Evolutionary conservation across 805 yeast species (phyloP).

Genomic region (Pichia exigua): DNA sequence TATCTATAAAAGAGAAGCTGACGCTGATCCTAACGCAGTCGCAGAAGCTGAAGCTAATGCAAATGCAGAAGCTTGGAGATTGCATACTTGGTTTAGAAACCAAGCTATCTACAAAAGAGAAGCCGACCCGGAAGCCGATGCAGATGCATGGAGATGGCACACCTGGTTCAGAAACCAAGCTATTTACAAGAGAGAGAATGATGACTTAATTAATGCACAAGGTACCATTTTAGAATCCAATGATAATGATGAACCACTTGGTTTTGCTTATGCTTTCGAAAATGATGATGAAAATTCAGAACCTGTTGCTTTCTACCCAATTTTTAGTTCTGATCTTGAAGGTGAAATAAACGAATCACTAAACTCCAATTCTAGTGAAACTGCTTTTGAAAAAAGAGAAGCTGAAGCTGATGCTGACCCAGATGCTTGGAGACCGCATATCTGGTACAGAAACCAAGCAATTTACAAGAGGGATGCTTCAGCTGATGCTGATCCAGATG

Average conservation of each 20-base stretch:
- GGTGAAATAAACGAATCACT: background rate
- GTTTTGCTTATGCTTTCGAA: slow-evolving; percentile 1
- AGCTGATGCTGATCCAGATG: slow-evolving; percentile 1
- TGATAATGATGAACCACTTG: slow-evolving; percentile 1
- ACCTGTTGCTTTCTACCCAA: slow-evolving; percentile 6
- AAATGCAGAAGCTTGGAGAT: slow-evolving; percentile 9
- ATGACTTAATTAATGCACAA: slow-evolving; percentile 4
- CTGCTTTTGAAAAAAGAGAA: slow-evolving; percentile 1
- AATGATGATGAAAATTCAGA: slow-evolving; percentile 1
- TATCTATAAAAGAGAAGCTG: slow-evolving; percentile 19
- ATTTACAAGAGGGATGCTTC: slow-evolving; percentile 7
- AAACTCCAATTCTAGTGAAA: background rate
- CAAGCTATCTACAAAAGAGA: slow-evolving; percentile 14
- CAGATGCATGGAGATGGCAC: slow-evolving; percentile 10
- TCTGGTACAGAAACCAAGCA: slow-evolving; percentile 1
- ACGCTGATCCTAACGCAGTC: slow-evolving; percentile 8
- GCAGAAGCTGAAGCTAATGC: slow-evolving; percentile 7
- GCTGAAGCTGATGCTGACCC: slow-evolving; percentile 4
- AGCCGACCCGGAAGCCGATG: slow-evolving; percentile 24
- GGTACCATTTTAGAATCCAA: background rate
- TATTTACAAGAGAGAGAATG: slow-evolving; percentile 18
- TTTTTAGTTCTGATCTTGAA: slow-evolving; percentile 4
- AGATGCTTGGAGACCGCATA: slow-evolving; percentile 9
- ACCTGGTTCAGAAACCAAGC: slow-evolving; percentile 2
- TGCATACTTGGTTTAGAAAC: background rate